A percentile compares a stretch with the other conserved stretches of the same genome.
Evolutionary conservation across 208 protist species (phyloP).

Genomic region (Crithidia thermophila): DNA sequence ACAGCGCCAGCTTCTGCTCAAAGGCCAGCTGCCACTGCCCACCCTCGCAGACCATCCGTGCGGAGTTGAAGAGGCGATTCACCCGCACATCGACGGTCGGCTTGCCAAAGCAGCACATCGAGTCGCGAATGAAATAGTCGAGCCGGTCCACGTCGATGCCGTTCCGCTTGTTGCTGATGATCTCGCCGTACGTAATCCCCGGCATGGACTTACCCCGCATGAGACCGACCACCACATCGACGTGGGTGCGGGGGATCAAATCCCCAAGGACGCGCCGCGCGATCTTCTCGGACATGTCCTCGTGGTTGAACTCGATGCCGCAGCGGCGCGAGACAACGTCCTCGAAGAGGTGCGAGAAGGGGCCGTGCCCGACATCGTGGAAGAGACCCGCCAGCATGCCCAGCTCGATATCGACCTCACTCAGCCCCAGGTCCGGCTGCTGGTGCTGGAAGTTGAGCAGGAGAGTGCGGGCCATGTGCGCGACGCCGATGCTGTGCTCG

Average conservation of each 20-base stretch:
- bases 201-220: constrained; percentile 54
- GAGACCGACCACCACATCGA: constrained; percentile 66
- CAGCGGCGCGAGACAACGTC: constrained; percentile 74
- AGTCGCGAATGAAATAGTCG: constrained; percentile 97
- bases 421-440: constrained; percentile 94
- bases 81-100: constrained; percentile 87
- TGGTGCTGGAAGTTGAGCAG: constrained; percentile 71
- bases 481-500: constrained; percentile 96
- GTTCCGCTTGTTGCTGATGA: constrained; percentile 93
- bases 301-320: constrained; percentile 77
- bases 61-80: constrained; percentile 82
- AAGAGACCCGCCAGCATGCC: constrained; percentile 95
- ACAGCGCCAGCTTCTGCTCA: constrained; percentile 78
- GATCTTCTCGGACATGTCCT: constrained; percentile 85
- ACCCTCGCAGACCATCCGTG: constrained; percentile 76
- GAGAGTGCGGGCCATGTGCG: constrained; percentile 90
- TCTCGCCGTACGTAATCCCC: constrained; percentile 62
- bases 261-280: constrained; percentile 52
- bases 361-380: constrained; percentile 97
- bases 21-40: constrained; percentile 89
- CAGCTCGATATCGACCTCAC: constrained; percentile 75
- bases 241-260: constrained; percentile 47
- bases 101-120: constrained; percentile 90
- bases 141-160: constrained; percentile 97
- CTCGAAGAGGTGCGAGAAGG: constrained; percentile 97